Percentiles rank a stretch among this genome's conserved stretches.
These are phyloP conservation scores for Fistulinella prunicolor DNA, from an alignment of 768 basidiomycete genomes.

Conservation along the genomic window DNA sequence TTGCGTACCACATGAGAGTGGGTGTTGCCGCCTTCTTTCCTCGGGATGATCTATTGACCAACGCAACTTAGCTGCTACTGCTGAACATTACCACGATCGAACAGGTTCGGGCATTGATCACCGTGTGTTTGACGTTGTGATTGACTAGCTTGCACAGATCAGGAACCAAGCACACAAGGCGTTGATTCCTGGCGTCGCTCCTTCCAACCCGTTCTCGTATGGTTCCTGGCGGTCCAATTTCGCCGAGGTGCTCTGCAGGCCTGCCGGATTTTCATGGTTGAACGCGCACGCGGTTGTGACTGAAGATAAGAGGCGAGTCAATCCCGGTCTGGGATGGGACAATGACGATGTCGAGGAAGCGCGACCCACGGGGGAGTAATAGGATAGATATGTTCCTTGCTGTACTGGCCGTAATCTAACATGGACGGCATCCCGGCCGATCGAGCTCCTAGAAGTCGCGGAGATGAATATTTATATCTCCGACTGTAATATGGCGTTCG, in stretches of 20 bases:
- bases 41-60: conserved; percentile 1
- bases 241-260: conserved; percentile 73
- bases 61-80: conserved; percentile 56
- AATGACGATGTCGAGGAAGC: conserved; percentile 21
- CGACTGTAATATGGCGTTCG: conserved; percentile 20
- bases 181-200: conserved; percentile 58
- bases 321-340: conserved; percentile 56
- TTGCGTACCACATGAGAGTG: conserved; percentile 85
- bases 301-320: conserved; percentile 71
- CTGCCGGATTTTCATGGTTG: conserved; percentile 79
- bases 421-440: conserved; percentile 1
- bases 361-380: conserved; percentile 14
- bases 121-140: conserved; percentile 1
- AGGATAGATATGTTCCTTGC: not conserved
- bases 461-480: conserved; percentile 23
- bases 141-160: conserved; percentile 48
- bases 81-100: conserved; percentile 96
- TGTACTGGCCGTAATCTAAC: no score
- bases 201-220: conserved; percentile 86
- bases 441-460: conserved; percentile 10
- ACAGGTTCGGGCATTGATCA: conserved; percentile 54
- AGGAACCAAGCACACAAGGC: conserved; percentile 80
- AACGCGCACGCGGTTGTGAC: conserved; percentile 56
- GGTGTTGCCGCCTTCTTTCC: conserved; percentile 26
- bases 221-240: conserved; percentile 74